Evolutionary conservation across 164 flowering plant genomes (phyloP).

Genomic region (Aristolochia fimbriata): DNA sequence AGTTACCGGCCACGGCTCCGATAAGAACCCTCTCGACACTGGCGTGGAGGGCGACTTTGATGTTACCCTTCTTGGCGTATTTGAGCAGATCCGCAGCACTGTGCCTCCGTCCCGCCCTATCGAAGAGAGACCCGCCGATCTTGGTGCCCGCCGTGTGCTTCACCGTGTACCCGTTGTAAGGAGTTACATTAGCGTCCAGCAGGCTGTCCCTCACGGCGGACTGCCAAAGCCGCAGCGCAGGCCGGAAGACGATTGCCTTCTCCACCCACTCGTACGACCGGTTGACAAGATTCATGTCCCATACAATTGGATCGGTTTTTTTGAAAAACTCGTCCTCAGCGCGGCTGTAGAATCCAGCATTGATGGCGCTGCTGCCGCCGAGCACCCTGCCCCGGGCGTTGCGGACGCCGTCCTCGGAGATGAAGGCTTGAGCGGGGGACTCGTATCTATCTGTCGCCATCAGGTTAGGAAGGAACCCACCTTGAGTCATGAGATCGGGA

Average conservation of each 20-base stretch:
- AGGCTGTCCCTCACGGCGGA: slow-evolving; percentile 56
- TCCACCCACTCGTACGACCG: slow-evolving; percentile 81
- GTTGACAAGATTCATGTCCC: slow-evolving; percentile 54
- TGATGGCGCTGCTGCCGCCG: slow-evolving; percentile 84
- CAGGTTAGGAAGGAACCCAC: slow-evolving; percentile 57
- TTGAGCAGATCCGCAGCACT: slow-evolving; percentile 66
- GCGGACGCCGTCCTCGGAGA: slow-evolving; percentile 76
- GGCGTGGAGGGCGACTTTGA: slow-evolving; percentile 51
- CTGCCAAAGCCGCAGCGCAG: slow-evolving; percentile 67
- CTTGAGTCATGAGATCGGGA: slow-evolving; percentile 33
- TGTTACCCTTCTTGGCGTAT: slow-evolving; percentile 31
- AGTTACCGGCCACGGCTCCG: slow-evolving; percentile 17
- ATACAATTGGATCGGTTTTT: slow-evolving; percentile 25
- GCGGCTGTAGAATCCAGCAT: slow-evolving; percentile 85
- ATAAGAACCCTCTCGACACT: slow-evolving; percentile 57
- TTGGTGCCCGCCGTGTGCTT: slow-evolving; percentile 66
- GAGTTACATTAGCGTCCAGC: slow-evolving; percentile 52
- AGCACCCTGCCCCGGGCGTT: slow-evolving; percentile 80
- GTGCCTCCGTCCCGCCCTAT: slow-evolving; percentile 43
- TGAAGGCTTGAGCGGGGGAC: slow-evolving; percentile 71
- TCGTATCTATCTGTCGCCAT: slow-evolving; percentile 24
- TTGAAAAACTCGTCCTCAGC: slow-evolving; percentile 44
- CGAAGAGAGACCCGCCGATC: slow-evolving; percentile 76
- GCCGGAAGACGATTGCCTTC: slow-evolving; percentile 44
- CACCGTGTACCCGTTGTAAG: slow-evolving; percentile 54